phyloP scores from a whole-genome alignment of 2,329 filamentous ascomycete genomes.

The Conoideocrella luteorostrata region DNA sequence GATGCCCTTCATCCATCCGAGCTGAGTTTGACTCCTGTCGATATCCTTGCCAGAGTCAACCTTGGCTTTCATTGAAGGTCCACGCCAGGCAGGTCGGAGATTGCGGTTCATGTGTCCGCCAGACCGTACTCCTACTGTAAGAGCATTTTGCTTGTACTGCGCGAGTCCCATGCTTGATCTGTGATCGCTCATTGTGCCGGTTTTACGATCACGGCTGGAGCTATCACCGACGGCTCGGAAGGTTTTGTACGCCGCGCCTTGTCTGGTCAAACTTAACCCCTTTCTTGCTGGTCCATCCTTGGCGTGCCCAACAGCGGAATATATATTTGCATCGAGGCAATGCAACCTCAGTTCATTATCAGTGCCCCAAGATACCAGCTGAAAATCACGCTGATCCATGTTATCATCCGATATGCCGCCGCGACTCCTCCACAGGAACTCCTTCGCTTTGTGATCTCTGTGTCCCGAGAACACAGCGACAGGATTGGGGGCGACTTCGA shows the following conservation, averaged over 20 bases:
- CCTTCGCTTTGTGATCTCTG: slow-evolving; percentile 67
- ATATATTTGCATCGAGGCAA: slow-evolving; percentile 57
- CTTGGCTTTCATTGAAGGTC: slow-evolving; percentile 54
- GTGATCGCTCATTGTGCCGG: slow-evolving; percentile 56
- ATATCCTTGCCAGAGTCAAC: slow-evolving; percentile 31
- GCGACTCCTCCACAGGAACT: slow-evolving; percentile 83
- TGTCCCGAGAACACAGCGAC: slow-evolving; percentile 56
- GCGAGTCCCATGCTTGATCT: slow-evolving; percentile 38
- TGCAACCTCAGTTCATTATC: slow-evolving; percentile 79
- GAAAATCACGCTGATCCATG: slow-evolving; percentile 82
- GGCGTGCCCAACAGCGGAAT: slow-evolving; percentile 65
- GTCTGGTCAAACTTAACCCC: slow-evolving; percentile 68
- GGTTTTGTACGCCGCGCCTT: slow-evolving; percentile 77
- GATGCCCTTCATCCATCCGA: slow-evolving; percentile 65
- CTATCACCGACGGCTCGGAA: slow-evolving; percentile 67
- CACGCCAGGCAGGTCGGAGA: slow-evolving; percentile 40
- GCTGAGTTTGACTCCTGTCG: slow-evolving; percentile 49
- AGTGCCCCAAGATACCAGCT: slow-evolving; percentile 87
- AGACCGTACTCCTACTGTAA: slow-evolving; percentile 38
- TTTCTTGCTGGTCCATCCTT: slow-evolving; percentile 61
- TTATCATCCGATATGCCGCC: slow-evolving; percentile 60
- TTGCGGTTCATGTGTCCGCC: slow-evolving; percentile 21
- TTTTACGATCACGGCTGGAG: slow-evolving; percentile 49
- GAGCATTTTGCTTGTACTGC: slow-evolving; percentile 36
- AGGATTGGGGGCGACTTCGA: slow-evolving; percentile 40